These are phyloP conservation scores for Capronia americana DNA, from an alignment of 2,329 filamentous ascomycete species.

Conservation along the genomic window DNA sequence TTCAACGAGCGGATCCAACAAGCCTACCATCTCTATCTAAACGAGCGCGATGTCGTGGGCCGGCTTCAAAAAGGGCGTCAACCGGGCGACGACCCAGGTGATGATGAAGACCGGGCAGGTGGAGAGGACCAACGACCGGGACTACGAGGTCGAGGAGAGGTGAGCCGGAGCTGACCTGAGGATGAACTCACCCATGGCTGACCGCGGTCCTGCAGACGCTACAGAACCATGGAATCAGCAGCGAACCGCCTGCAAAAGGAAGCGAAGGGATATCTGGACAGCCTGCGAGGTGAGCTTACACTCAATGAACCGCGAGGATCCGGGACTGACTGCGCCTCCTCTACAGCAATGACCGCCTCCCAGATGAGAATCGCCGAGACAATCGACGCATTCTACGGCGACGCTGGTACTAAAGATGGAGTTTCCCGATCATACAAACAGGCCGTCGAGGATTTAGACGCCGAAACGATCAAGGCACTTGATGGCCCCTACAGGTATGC, in stretches of 20 bases:
- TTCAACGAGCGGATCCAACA: constrained; percentile 18
- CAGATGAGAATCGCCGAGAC: constrained; percentile 99
- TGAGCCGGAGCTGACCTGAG: constrained; percentile 46
- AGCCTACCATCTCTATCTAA: constrained; percentile 7
- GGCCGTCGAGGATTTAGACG: constrained; percentile 94
- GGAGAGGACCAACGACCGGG: constrained; percentile 96
- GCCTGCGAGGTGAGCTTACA: constrained; percentile 73
- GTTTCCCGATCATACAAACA: constrained; percentile 98
- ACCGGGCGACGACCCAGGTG: constrained; percentile 97
- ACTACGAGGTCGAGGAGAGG: constrained; percentile 97
- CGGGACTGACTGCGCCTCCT: constrained; percentile 13
- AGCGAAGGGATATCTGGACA: constrained; percentile 97
- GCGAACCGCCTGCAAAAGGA: constrained; percentile 93
- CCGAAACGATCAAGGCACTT: constrained; percentile 97
- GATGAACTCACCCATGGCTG: constrained; percentile 3
- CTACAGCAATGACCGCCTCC: constrained; percentile 93
- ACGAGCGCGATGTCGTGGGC: constrained; percentile 41
- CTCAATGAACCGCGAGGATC: neutral
- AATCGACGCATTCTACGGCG: constrained; percentile 98
- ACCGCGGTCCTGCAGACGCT: constrained; percentile 67
- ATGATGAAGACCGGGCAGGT: constrained; percentile 99
- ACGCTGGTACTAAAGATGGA: constrained; percentile 90
- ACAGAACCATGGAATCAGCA: constrained; percentile 95
- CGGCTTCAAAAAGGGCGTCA: constrained; percentile 96
- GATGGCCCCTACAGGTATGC: constrained; percentile 87